Evolutionary conservation across 2,329 filamentous ascomycete genomes (phyloP).

Genomic region (Xylariaceae sp.): DNA sequence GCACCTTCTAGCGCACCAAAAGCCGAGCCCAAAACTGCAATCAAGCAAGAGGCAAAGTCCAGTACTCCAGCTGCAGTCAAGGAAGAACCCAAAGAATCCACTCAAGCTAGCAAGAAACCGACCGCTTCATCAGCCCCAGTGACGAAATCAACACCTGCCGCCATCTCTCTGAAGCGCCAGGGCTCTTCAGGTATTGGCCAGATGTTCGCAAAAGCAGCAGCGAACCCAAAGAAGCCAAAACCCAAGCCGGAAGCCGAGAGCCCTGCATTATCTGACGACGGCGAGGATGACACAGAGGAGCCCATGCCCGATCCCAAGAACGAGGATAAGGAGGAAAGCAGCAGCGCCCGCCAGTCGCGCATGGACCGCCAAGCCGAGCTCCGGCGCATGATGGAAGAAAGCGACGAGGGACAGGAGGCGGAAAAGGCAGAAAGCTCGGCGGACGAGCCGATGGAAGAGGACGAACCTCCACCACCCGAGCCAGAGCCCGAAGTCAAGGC

Average conservation of each 20-base stretch:
- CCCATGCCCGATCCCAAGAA: no score
- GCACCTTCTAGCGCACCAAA: conserved; percentile 28
- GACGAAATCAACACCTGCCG: conserved; percentile 37
- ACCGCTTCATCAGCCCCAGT: conserved; percentile 30
- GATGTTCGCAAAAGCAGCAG: conserved; percentile 33
- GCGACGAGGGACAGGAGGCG: conserved; percentile 26
- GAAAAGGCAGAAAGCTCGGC: conserved; percentile 21
- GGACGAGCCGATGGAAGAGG: conserved; percentile 29
- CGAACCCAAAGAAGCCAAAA: conserved; percentile 30
- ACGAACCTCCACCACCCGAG: conserved; percentile 18
- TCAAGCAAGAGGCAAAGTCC: conserved; percentile 36
- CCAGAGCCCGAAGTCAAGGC: conserved; percentile 20
- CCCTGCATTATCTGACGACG: conserved; percentile 30
- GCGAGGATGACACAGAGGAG: conserved; percentile 29
- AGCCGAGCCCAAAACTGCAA: conserved; percentile 24
- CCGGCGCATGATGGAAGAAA: conserved; percentile 34
- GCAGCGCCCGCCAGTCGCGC: conserved; percentile 21
- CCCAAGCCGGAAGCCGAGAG: conserved; percentile 13
- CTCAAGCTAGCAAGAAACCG: conserved; percentile 23
- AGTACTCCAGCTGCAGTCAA: conserved; percentile 29
- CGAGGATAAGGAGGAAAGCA: conserved; percentile 22
- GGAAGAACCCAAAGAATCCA: conserved; percentile 32
- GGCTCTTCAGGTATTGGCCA: conserved; percentile 32
- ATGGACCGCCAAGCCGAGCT: conserved; percentile 29
- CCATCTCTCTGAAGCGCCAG: conserved; percentile 48